Evolutionary conservation across 257 asterid genomes (phyloP).

Genomic region (Cordia subcordata): DNA sequence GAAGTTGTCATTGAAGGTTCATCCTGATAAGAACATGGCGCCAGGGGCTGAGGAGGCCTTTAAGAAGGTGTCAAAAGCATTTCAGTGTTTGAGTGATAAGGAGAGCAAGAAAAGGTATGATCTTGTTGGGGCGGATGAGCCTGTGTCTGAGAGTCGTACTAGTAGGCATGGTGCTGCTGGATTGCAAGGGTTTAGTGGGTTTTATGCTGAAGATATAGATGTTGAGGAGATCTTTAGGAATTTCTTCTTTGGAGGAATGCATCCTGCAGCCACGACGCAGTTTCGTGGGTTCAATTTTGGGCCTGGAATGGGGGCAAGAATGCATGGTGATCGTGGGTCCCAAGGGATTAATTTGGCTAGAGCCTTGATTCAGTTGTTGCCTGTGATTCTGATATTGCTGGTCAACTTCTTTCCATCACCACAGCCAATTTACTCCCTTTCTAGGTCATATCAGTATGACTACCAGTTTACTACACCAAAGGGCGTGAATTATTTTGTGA

Average conservation of each 20-base stretch:
- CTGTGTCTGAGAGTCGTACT: conserved; percentile 50
- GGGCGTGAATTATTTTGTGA: conserved; percentile 78
- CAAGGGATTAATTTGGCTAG: conserved; percentile 44
- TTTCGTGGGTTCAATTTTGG: conserved; percentile 79
- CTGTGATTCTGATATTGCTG: conserved; percentile 66
- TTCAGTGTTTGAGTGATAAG: conserved; percentile 79
- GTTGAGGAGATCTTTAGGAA: conserved; percentile 93
- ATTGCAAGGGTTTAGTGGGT: conserved; percentile 70
- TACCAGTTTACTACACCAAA: conserved; percentile 52
- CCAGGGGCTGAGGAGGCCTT: conserved; percentile 96
- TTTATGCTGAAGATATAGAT: conserved; percentile 50
- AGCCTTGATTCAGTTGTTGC: conserved; percentile 58
- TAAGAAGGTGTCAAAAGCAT: conserved; percentile 86
- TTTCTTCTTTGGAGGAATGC: conserved; percentile 91
- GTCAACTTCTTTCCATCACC: conserved; percentile 80
- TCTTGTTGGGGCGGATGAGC: conserved; percentile 67
- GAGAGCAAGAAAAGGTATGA: conserved; percentile 70
- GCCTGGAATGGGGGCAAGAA: conserved; percentile 69
- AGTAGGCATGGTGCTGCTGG: conserved; percentile 41
- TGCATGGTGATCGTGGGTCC: conserved; percentile 63
- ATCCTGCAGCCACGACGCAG: conserved; percentile 57
- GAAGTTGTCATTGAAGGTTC: conserved; percentile 84
- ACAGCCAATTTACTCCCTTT: conserved; percentile 68
- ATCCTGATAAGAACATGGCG: conserved; percentile 89
- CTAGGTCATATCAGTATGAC: conserved; percentile 48